Base-by-base conservation (phyloP, 106 monocot genomes). In the Dioscorea dumetorum region DNA sequence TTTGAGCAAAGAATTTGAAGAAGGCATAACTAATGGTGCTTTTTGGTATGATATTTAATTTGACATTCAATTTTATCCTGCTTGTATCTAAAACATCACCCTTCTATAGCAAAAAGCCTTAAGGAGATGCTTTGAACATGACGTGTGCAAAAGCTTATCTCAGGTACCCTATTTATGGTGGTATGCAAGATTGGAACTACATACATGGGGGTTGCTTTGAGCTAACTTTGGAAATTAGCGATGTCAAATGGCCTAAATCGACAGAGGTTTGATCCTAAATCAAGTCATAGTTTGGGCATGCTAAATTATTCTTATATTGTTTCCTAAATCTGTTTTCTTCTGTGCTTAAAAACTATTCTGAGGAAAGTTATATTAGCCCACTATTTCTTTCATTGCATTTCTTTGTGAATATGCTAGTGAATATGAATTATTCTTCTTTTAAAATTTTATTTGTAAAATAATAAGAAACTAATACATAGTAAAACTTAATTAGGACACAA, bases 161-260 rank as follows among this genome's bases (percentile, higher is more conserved):
- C 49, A 99, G 97, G 97, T 99, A 99, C 67, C 97, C 97, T 70
- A 87, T 99, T 58, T 99, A 92, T 75, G 97, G 97, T 58, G 92
- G 97, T 32, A 99, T 99, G 97, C 97, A 99, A 78, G 97, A 99
- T 50, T 99, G 97, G 97, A 99, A 99, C 62, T 99, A 99, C 72
- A 90, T 99, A 70, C 82, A 92, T 76, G 89, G 87, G n/a, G 92
- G 97, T 35, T 99, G 97, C 64, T 93, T 99, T 73, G 97, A 99
- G 71, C 78, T 92, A 70, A 99, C 97, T 0, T 67, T 99, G 72
- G 97, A 99, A 83, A 72, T 99, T 65, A 93, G 89, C 73, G 97
- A 99, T 71, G 71, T 73, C 32, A 99, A 99, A 80, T 99, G 97
- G 97, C 97, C 97, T 58, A 85, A 90, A 77, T 84, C 90, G 64